Evolutionary conservation across 306 rosid genomes (phyloP), one percentile per base, ranked within the genome.

Genomic region (Erythrophleum fordii): DNA sequence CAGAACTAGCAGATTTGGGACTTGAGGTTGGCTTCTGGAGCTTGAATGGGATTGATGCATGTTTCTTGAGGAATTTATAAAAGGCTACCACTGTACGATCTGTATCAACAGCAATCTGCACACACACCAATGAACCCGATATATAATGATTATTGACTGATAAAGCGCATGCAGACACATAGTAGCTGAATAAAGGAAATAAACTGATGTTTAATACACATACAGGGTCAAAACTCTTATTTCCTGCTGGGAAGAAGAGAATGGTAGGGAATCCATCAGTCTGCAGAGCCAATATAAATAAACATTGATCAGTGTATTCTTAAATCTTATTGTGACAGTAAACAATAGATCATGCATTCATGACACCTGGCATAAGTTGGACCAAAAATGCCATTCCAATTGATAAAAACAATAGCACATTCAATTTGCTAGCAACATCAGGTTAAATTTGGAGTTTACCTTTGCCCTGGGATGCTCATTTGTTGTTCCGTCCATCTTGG

Each of bases 401-500:
- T 73, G 59, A 70, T 56, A 65, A 78, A 10, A 56, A 71, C 28
- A 51, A 49, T 39, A 51, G 14, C 55, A 79, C 92, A 85, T 62
- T 83, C 72, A 56, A 72, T 77, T 53, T 20, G 73, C 60, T 62
- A 41, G 20, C 46, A 28, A 73, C 5, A 81, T 83, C 39, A 78
- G 34, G 56, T 64, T 55, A 41, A 44, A 84, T 37, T 58, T 53
- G 56, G 75, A 73, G 28, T 53, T 78, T 86, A 96, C 98, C 98
- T 96, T 93, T 20, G 89, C 98, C 91, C 97, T 90, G 26, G 97
- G 98, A 87, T 96, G 99, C 89, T 96, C 99, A 79, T 96, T 96
- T 83, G 97, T 90, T 59, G 99, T 86, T 77, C 99, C 99, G 14
- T 96, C 99, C 98, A 96, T 96, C 97, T 93, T 96, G 62, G 94